A percentile compares a stretch with the other conserved stretches of the same genome.
phyloP scores from a whole-genome alignment of 2,329 filamentous ascomycete genomes.

The Cercospora beticola region DNA sequence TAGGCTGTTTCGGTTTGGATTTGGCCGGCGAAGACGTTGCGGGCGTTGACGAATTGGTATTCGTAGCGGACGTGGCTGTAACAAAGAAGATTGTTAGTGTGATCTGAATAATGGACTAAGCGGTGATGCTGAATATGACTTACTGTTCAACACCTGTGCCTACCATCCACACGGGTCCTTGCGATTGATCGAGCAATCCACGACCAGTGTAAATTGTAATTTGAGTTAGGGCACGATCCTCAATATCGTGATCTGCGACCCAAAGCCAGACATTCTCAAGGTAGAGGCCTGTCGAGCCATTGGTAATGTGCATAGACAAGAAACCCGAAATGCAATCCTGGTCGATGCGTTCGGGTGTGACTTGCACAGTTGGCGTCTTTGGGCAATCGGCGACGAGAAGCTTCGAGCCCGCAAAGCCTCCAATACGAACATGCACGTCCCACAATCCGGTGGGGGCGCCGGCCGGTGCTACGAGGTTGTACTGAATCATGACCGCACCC shows the following conservation, averaged over 20 bases:
- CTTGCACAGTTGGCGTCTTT: conserved; percentile 27
- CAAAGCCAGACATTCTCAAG: conserved; percentile 92
- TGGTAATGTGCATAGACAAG: conserved; percentile 47
- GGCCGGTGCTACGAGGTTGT: conserved; percentile 59
- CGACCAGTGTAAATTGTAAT: conserved; percentile 90
- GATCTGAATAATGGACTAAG: no score
- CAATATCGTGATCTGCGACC: conserved; percentile 87
- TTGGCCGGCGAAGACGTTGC: conserved; percentile 73
- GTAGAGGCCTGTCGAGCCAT: conserved; percentile 62
- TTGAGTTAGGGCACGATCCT: conserved; percentile 67
- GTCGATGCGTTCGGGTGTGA: conserved; percentile 26
- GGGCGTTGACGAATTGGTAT: conserved; percentile 77
- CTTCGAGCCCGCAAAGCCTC: conserved; percentile 53
- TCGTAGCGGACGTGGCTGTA: conserved; percentile 60
- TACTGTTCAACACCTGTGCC: conserved; percentile 64
- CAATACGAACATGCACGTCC: conserved; percentile 55
- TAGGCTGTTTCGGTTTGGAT: conserved; percentile 89
- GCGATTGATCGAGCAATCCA: conserved; percentile 78
- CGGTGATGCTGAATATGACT: neutral
- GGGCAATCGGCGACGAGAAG: conserved; percentile 47
- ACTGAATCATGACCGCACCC: conserved; percentile 71
- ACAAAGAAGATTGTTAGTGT: neutral
- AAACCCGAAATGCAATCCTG: conserved; percentile 35
- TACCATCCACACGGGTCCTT: conserved; percentile 56
- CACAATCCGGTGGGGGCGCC: conserved; percentile 54